phyloP scores from a whole-genome alignment of 345 rosid genomes.

The Firmiana major region DNA sequence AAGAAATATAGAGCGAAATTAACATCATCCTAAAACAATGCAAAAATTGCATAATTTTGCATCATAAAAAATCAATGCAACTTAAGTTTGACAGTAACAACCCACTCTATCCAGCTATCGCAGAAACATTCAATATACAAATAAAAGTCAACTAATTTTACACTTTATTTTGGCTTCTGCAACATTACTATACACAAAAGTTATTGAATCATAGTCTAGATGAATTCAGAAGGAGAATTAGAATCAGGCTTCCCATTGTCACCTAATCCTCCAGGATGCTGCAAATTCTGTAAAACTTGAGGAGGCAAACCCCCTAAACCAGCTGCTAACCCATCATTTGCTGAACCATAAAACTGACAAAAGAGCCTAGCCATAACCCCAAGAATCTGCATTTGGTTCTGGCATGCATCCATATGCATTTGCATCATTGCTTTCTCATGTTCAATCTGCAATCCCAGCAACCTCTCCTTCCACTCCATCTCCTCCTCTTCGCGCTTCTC shows the following conservation, averaged over 20 bases:
- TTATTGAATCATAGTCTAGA: conserved; percentile 28
- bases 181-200: neutral
- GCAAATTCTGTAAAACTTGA: conserved; percentile 70
- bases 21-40: neutral
- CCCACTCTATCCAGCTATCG: neutral
- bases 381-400: conserved; percentile 70
- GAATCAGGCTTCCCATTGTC: conserved; percentile 56
- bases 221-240: conserved; percentile 70
- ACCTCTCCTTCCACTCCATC: conserved; percentile 73
- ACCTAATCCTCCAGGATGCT: conserved; percentile 54
- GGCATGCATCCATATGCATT: conserved; percentile 67
- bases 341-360: conserved; percentile 58
- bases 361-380: conserved; percentile 61
- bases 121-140: neutral
- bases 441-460: conserved; percentile 58
- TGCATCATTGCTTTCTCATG: conserved; percentile 73
- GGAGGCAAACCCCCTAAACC: conserved; percentile 51
- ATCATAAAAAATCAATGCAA: neutral
- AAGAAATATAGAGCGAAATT: neutral
- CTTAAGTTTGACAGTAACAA: neutral
- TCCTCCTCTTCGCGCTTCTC: conserved; percentile 74
- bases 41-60: neutral
- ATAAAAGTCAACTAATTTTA: conserved; percentile 11
- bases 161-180: neutral
- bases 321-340: conserved; percentile 50